These are phyloP conservation scores for Teratosphaeriaceae sp. DNA, from an alignment of 2,329 filamentous ascomycete species.

Conservation along the genomic window DNA sequence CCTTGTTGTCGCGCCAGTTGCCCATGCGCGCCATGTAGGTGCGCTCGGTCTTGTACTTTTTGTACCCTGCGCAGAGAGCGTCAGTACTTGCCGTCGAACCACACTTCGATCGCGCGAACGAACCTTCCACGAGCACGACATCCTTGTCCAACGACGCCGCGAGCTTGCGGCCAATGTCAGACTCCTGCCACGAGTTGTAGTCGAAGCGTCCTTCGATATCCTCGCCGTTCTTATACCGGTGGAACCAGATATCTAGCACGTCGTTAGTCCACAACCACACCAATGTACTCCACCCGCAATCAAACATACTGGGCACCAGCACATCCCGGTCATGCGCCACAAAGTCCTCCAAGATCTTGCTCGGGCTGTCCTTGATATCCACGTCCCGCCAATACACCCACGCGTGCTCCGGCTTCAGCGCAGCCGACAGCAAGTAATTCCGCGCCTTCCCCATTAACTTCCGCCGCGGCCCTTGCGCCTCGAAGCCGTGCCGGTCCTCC, in stretches of 20 bases:
- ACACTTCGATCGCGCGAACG: neutral
- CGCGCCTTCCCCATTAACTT: conserved; percentile 85
- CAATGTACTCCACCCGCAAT: neutral
- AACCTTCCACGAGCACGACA: conserved; percentile 81
- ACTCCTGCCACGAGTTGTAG: conserved; percentile 99
- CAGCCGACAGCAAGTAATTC: conserved; percentile 80
- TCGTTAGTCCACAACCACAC: conserved; percentile 12
- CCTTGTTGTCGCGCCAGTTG: conserved; percentile 86
- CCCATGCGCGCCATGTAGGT: conserved; percentile 87
- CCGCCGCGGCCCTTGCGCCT: conserved; percentile 79
- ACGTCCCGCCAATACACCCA: conserved; percentile 99
- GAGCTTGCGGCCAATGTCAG: conserved; percentile 72
- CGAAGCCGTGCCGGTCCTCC: conserved; percentile 75
- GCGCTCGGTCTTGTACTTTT: conserved; percentile 84
- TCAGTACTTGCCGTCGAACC: neutral
- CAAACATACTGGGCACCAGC: conserved; percentile 78
- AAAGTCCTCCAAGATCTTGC: conserved; percentile 87
- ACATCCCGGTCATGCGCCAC: conserved; percentile 90
- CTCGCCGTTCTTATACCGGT: conserved; percentile 66
- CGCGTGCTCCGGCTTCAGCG: conserved; percentile 86
- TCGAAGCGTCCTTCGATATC: conserved; percentile 98
- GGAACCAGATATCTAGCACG: conserved; percentile 87
- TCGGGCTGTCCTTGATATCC: conserved; percentile 87
- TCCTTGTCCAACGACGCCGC: conserved; percentile 69
- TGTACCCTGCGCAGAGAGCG: conserved; percentile 59